These are phyloP conservation scores for Trichoderma sp. DNA, from an alignment of 2,329 filamentous ascomycete species.

Conservation along the genomic window DNA sequence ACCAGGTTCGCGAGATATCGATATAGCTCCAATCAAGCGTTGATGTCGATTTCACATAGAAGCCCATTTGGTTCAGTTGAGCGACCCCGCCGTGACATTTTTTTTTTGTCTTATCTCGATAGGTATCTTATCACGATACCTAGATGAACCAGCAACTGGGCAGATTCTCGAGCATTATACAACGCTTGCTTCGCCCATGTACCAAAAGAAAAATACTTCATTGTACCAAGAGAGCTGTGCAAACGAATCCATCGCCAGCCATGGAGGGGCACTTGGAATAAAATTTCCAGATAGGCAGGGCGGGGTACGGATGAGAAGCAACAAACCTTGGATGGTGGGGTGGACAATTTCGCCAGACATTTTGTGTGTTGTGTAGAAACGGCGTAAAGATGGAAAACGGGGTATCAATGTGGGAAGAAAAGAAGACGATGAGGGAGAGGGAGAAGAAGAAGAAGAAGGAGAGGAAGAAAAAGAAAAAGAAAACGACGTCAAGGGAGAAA, in stretches of 20 bases:
- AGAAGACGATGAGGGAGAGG: not conserved
- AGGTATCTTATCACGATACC: not conserved
- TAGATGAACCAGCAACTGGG: not conserved
- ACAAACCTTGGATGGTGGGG: conserved; percentile 67
- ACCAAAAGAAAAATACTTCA: not conserved
- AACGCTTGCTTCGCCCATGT: not conserved
- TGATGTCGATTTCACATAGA: too few relatives aligned
- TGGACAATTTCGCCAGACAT: conserved; percentile 68
- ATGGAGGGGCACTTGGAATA: conserved; percentile 22
- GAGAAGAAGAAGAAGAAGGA: not conserved
- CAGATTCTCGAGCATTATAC: not conserved
- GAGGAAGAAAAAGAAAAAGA: not conserved
- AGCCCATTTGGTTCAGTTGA: not conserved
- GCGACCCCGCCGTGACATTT: not conserved
- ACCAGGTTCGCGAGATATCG: not conserved
- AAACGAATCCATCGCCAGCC: not conserved
- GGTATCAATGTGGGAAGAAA: conserved; percentile 1
- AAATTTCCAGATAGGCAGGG: conserved; percentile 20
- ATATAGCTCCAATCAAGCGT: not conserved
- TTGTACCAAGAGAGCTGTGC: not conserved
- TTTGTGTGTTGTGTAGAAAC: conserved; percentile 30
- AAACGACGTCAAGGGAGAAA: not conserved
- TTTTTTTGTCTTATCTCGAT: conserved; percentile 10
- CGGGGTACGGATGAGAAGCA: conserved; percentile 20
- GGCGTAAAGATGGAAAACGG: conserved; percentile 19